Conservation (phyloP, 352 stramenopile species). For the Thraustochytrium striatum region DNA sequence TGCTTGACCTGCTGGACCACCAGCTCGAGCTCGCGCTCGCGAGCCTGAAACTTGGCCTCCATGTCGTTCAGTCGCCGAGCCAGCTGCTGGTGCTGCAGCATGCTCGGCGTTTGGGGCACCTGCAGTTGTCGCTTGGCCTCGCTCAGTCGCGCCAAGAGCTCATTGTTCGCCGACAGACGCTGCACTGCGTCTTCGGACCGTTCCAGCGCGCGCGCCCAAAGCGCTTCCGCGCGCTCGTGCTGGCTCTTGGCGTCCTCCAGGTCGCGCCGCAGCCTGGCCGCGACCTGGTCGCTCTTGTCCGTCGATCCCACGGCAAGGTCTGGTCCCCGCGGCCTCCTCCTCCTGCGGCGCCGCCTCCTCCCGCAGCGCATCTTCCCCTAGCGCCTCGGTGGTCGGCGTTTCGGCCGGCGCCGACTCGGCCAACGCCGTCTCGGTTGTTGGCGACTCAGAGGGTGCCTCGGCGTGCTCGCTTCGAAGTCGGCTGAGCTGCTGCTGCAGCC, state of each 20-base stretch:
- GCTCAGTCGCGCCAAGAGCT: conserved; percentile 42
- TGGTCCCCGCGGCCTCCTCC: too few species aligned
- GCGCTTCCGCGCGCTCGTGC: conserved; percentile 30
- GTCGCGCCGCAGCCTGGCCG: too few species aligned
- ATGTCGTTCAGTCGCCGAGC: conserved; percentile 38
- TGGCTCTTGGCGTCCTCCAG: conserved; percentile 39
- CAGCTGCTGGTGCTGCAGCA: conserved; percentile 51
- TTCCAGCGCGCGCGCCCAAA: conserved; percentile 27
- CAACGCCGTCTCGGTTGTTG: too few species aligned
- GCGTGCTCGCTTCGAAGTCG: not conserved
- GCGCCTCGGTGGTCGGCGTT: too few species aligned
- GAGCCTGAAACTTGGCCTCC: conserved; percentile 27
- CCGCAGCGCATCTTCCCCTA: too few species aligned
- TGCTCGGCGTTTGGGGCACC: conserved; percentile 11
- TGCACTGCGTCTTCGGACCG: conserved; percentile 26
- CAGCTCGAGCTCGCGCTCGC: conserved; percentile 50
- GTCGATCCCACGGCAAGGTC: too few species aligned
- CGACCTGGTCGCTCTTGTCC: too few species aligned
- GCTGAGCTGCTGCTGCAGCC: not conserved
- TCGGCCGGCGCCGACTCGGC: too few species aligned
- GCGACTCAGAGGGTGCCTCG: too few species aligned
- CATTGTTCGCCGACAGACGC: conserved; percentile 3
- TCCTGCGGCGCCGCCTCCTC: too few species aligned
- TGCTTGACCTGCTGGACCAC: conserved; percentile 49
- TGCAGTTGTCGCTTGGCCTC: conserved; percentile 44